Conservation (phyloP, 371 early-diverging fungal genomes). For the Apophysomyces ossiformis region DNA sequence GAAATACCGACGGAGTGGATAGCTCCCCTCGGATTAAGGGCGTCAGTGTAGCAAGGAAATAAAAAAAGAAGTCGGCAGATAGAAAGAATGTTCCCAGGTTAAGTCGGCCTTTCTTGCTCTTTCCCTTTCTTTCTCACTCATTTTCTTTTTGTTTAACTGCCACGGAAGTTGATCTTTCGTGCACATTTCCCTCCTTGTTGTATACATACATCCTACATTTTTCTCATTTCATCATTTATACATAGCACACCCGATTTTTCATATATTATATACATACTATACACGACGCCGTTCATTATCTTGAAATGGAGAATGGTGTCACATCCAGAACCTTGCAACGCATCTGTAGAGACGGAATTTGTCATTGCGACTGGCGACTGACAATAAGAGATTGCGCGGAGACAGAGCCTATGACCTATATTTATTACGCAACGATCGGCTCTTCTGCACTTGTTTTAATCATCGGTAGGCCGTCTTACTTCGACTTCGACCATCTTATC, state of each 20-base stretch:
- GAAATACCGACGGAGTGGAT: too few relatives aligned
- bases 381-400: slow-evolving; percentile 32
- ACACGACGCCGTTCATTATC: background rate
- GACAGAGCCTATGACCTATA: slow-evolving; percentile 19
- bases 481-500: too few relatives aligned
- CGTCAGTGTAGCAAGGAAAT: background rate
- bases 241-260: background rate
- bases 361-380: slow-evolving; percentile 50
- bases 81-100: slow-evolving; percentile 4
- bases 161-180: background rate
- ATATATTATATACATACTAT: slow-evolving; percentile 8
- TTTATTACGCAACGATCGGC: slow-evolving; percentile 4
- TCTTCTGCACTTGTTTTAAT: slow-evolving; percentile 6
- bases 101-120: background rate
- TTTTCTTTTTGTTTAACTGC: background rate
- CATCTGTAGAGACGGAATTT: slow-evolving; percentile 16
- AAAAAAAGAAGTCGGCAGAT: slow-evolving; percentile 1
- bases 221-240: background rate
- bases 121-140: background rate
- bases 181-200: background rate
- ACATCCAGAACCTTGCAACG: background rate
- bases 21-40: too few relatives aligned
- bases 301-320: background rate
- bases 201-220: background rate
- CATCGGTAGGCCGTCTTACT: background rate